Conservation (phyloP, 139 green algal genomes). For the Volvox africanus region DNA sequence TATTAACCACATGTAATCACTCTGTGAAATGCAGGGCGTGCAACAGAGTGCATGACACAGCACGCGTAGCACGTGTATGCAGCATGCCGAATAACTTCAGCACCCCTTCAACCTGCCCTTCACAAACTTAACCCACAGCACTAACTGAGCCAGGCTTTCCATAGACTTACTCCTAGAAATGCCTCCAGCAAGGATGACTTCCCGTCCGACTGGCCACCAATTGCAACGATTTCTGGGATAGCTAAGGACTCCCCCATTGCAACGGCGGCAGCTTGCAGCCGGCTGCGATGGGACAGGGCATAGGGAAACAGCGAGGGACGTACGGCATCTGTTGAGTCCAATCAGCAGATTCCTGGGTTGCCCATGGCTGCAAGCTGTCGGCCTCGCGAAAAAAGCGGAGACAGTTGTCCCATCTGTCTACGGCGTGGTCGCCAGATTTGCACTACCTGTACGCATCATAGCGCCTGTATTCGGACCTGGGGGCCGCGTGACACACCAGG, state of each 20-base stretch:
- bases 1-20: too few relatives aligned
- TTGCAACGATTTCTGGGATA: constrained; percentile 94
- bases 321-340: constrained; percentile 19
- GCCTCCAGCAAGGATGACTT: constrained; percentile 93
- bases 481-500: constrained; percentile 24
- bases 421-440: constrained; percentile 6
- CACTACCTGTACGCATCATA: constrained; percentile 70
- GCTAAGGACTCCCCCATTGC: constrained; percentile 77
- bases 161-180: constrained; percentile 83
- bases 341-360: background rate
- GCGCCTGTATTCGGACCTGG: constrained; percentile 56
- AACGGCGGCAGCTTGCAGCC: constrained; percentile 67
- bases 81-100: too few relatives aligned
- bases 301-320: background rate
- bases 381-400: background rate
- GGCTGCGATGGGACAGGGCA: constrained; percentile 22
- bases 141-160: too few relatives aligned
- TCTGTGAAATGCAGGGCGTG: too few relatives aligned
- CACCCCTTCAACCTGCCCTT: too few relatives aligned
- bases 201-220: constrained; percentile 93
- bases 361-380: constrained; percentile 6
- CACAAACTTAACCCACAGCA: too few relatives aligned
- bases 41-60: too few relatives aligned
- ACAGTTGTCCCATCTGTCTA: constrained; percentile 13
- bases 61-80: too few relatives aligned